Evolutionary conservation across 2,329 filamentous ascomycete genomes (phyloP).

Genomic region (Xylaria sp.): DNA sequence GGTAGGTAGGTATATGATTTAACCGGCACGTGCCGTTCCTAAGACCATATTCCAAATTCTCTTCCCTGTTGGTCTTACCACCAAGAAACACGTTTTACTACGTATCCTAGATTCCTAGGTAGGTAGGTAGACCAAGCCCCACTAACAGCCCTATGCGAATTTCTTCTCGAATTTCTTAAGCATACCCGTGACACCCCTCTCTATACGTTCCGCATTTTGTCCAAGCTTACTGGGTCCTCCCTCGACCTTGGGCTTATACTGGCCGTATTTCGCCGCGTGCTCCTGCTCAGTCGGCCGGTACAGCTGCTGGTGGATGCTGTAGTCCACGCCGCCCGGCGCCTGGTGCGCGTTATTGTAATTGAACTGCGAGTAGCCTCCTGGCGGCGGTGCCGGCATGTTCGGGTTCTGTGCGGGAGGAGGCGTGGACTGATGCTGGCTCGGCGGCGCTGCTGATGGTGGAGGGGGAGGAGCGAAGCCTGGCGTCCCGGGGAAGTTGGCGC

Average conservation of each 20-base stretch:
- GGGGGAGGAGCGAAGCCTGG: constrained; percentile 46
- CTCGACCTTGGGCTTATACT: constrained; percentile 55
- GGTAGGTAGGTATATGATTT: background rate
- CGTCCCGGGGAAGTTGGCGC: constrained; percentile 56
- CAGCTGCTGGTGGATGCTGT: constrained; percentile 72
- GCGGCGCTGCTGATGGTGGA: constrained; percentile 39
- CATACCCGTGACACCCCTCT: constrained; percentile 76
- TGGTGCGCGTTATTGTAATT: constrained; percentile 48
- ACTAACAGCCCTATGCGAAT: constrained; percentile 59
- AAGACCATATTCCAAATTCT: constrained; percentile 1
- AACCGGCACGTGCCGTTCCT: background rate
- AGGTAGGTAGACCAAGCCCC: background rate
- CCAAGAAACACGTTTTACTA: background rate
- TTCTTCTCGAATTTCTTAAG: constrained; percentile 84
- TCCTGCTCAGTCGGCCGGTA: constrained; percentile 76
- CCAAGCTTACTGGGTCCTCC: constrained; percentile 62
- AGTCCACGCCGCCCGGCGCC: constrained; percentile 53
- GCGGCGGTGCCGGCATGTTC: constrained; percentile 50
- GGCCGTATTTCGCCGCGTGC: constrained; percentile 54
- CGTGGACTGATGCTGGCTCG: constrained; percentile 38
- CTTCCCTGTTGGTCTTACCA: background rate
- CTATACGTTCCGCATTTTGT: constrained; percentile 71
- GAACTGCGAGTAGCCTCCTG: constrained; percentile 65
- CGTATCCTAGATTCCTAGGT: background rate
- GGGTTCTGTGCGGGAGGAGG: constrained; percentile 51